phyloP scores from a whole-genome alignment of 2,329 filamentous ascomycete species.

The Curvularia hawaiiensis region DNA sequence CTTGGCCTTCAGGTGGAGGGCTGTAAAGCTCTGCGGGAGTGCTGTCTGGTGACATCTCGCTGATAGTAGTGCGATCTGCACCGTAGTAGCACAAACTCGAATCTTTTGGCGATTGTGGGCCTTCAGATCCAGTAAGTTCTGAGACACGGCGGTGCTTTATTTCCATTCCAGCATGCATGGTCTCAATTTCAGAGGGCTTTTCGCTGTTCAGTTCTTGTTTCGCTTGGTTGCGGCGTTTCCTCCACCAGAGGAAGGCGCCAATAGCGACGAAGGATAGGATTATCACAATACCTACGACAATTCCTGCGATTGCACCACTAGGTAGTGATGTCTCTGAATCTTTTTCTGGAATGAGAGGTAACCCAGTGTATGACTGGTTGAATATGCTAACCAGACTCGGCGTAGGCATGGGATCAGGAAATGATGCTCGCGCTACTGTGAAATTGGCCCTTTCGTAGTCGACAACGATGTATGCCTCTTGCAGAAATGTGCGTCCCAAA shows the following conservation, averaged over 20 bases:
- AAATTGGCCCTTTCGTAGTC: slow-evolving; percentile 46
- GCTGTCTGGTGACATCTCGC: slow-evolving; percentile 42
- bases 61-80: slow-evolving; percentile 35
- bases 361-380: slow-evolving; percentile 21
- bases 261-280: slow-evolving; percentile 31
- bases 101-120: slow-evolving; percentile 32
- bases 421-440: slow-evolving; percentile 35
- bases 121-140: slow-evolving; percentile 42
- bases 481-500: slow-evolving; percentile 44
- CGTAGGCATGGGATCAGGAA: slow-evolving; percentile 27
- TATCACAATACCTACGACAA: slow-evolving; percentile 41
- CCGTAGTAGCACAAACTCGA: slow-evolving; percentile 35
- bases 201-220: neutral
- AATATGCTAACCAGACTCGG: slow-evolving; percentile 32
- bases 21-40: slow-evolving; percentile 43
- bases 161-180: slow-evolving; percentile 20
- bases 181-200: slow-evolving; percentile 25
- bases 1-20: slow-evolving; percentile 28
- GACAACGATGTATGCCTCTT: slow-evolving; percentile 47
- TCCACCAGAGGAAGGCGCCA: slow-evolving; percentile 37
- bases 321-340: slow-evolving; percentile 23
- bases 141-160: slow-evolving; percentile 40
- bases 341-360: slow-evolving; percentile 1
- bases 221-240: slow-evolving; percentile 23
- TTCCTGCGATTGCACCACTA: slow-evolving; percentile 40